Conservation (phyloP, 192 early-diverging fungal species). For the Coemansia sp. region DNA sequence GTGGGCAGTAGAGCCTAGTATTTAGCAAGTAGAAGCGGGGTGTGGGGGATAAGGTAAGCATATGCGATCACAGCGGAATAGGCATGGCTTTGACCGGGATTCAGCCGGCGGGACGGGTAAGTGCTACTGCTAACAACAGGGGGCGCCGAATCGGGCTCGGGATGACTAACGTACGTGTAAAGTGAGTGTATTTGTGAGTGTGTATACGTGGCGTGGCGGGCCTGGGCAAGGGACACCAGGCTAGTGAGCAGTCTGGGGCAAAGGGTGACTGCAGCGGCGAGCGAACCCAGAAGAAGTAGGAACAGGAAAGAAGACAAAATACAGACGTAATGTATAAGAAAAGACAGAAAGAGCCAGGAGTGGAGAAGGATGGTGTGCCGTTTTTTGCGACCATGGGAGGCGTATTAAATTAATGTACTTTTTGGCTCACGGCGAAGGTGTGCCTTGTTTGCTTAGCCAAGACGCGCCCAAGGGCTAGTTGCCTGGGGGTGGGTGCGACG, state of each 20-base stretch:
- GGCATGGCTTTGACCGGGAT: background rate
- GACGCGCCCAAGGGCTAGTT: slow-evolving; percentile 5
- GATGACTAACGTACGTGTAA: background rate
- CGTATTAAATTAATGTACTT: slow-evolving; percentile 17
- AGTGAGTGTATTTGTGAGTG: background rate
- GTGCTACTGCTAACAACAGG: background rate
- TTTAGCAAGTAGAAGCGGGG: background rate
- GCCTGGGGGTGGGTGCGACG: slow-evolving; percentile 11
- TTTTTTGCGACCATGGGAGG: slow-evolving; percentile 9
- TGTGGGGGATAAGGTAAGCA: slow-evolving; percentile 1
- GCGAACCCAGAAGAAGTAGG: slow-evolving; percentile 9
- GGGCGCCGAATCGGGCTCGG: background rate
- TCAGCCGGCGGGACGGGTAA: background rate
- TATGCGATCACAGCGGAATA: slow-evolving; percentile 10
- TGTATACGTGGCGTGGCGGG: slow-evolving; percentile 1
- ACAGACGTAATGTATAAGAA: slow-evolving; percentile 9
- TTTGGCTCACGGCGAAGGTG: background rate
- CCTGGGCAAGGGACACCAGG: background rate
- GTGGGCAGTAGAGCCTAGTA: slow-evolving; percentile 4
- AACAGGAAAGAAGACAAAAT: slow-evolving; percentile 9
- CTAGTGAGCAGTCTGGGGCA: background rate
- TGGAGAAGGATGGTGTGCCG: slow-evolving; percentile 16
- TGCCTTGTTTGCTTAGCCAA: slow-evolving; percentile 4
- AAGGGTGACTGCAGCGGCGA: background rate
- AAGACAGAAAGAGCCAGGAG: slow-evolving; percentile 10